Evolutionary conservation across 2,329 filamentous ascomycete species (phyloP).

Genomic region (Fusarium penzigii): DNA sequence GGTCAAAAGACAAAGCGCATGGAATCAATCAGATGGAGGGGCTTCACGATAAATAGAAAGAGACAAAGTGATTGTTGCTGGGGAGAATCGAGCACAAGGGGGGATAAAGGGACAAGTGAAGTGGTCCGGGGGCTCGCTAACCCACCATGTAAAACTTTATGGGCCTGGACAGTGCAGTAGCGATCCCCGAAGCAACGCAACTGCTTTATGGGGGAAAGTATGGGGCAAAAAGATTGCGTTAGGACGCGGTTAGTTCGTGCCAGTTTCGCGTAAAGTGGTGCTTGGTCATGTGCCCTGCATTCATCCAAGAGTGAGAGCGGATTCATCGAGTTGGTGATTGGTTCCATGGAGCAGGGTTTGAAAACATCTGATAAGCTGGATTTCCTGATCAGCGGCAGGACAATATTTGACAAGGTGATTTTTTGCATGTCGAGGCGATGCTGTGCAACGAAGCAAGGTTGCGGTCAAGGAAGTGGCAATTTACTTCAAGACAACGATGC

Average conservation of each 20-base stretch:
- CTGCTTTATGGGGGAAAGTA: conserved; percentile 7
- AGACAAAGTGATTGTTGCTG: conserved; percentile 14
- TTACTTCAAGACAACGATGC: neutral
- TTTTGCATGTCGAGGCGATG: neutral
- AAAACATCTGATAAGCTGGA: conserved; percentile 11
- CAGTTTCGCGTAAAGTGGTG: conserved; percentile 34
- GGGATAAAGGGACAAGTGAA: neutral
- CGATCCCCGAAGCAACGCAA: conserved; percentile 6
- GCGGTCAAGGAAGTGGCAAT: conserved; percentile 17
- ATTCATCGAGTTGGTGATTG: neutral
- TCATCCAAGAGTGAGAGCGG: conserved; percentile 7
- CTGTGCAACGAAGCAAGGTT: neutral
- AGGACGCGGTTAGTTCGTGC: conserved; percentile 27
- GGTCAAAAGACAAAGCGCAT: conserved; percentile 4
- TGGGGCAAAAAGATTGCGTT: conserved; percentile 3
- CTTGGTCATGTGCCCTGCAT: conserved; percentile 8
- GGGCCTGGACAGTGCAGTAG: neutral
- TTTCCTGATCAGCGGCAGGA: conserved; percentile 10
- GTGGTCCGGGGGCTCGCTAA: conserved; percentile 8
- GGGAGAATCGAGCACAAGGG: conserved; percentile 13
- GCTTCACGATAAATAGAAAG: conserved; percentile 8
- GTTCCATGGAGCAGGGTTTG: neutral
- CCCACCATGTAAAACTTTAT: conserved; percentile 6
- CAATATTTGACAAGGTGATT: neutral
- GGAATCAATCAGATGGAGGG: conserved; percentile 5